phyloP scores from a whole-genome alignment of 2,329 filamentous ascomycete species.

The Cercospora sojina region DNA sequence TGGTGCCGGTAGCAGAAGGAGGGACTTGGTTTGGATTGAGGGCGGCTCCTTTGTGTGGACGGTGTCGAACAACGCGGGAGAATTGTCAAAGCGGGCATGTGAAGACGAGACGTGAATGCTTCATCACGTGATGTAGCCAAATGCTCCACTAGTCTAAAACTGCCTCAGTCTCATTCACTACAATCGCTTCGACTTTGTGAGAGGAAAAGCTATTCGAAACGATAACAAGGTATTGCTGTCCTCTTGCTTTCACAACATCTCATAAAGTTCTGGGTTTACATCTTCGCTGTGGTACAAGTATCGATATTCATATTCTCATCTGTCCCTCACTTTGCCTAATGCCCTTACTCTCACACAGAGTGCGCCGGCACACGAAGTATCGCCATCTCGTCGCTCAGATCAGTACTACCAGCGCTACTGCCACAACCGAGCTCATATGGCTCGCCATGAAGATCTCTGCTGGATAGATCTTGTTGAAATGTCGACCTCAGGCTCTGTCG shows the following conservation, averaged over 20 bases:
- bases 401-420: slow-evolving; percentile 23
- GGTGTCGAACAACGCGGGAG: background rate
- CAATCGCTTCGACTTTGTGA: background rate
- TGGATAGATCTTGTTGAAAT: background rate
- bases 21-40: background rate
- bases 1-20: background rate
- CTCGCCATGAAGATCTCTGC: slow-evolving; percentile 23
- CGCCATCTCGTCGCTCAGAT: slow-evolving; percentile 27
- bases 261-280: background rate
- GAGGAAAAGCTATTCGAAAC: background rate
- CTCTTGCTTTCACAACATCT: background rate
- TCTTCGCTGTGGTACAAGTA: background rate
- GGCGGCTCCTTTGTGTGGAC: background rate
- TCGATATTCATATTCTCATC: background rate
- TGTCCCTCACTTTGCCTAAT: background rate
- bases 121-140: background rate
- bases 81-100: background rate
- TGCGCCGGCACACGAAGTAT: slow-evolving; percentile 33
- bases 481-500: slow-evolving; percentile 13
- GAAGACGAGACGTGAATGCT: background rate
- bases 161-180: background rate
- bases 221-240: background rate
- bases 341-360: slow-evolving; percentile 29
- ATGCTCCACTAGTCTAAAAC: background rate
- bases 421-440: slow-evolving; percentile 1